Evolutionary conservation across 2,329 filamentous ascomycete genomes (phyloP), one percentile per base, ranked within the genome.

Genomic region (Exophiala calicioides): DNA sequence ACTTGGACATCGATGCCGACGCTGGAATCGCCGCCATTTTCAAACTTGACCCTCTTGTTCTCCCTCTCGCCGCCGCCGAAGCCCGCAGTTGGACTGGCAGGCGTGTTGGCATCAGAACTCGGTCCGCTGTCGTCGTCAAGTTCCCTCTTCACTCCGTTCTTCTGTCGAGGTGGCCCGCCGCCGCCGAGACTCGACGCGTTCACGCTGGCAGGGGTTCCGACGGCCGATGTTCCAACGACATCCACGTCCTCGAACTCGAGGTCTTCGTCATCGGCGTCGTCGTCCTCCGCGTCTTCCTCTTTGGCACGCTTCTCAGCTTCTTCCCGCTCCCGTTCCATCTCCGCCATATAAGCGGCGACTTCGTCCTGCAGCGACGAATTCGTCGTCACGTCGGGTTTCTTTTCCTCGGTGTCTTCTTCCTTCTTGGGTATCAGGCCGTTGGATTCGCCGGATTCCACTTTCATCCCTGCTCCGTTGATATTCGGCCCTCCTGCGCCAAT

Each of bases 231-330:
- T 5, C 48, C 55, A 3, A 38, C 30, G 29, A 51, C 49, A 13
- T 44, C 39, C 31, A 53, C 56, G 23, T 60, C 58, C 33, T 60
- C 58, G 32, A 59, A 59, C 18, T 57, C 52, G 4, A 53, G 43
- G 15, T 58, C 56, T n/a, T 56, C 58, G 13, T 52, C 55, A 20
- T 57, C 57, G 4, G 57, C 54, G 12, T 53, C 53, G 8, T 54
- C 55, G n/a, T 53, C 50, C 24, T 57, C 54, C 31, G 50, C 53
- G 7, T 57, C 56, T 40, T 52, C 51, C 26, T 49, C 49, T n/a
- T 50, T 42, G 13, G 38, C 52, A 16, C 54, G 48, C 9, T 42
- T 42, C 24, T 55, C 54, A 6, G 37, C 49, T 35, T 53, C 49
- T 27, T 46, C 30, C 4, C 46, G 33, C 36, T 58, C 56, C 3